Evolutionary conservation across 1,284 basidiomycete genomes (phyloP), one percentile per base, ranked within the genome.

Genomic region (Ustilago sp.): DNA sequence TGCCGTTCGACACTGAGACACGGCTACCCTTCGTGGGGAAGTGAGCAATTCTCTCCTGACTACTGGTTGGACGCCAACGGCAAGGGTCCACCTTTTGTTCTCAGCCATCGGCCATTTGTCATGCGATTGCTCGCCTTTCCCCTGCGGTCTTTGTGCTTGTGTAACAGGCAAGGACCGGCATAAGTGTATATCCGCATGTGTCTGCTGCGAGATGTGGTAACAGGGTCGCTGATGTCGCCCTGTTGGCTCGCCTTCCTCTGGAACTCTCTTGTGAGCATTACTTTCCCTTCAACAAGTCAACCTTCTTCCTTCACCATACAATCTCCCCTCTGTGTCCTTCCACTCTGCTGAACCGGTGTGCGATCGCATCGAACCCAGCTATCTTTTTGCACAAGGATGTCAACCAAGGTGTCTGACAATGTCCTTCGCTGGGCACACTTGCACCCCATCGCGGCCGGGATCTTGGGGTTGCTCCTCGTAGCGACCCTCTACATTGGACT

Each of bases 401-500:
- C 70, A 61, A 68, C 61, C 12, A 53, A 57, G n/a, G 34, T 68
- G 47, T 67, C 64, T 45, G 65, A 74, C 32, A 47, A 45, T 13
- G 45, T 68, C 50, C 54, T 68, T 19, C 57, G 58, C 17, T 68
- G 59, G 61, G 62, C 59, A 17, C 41, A 34, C 39, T 13, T 32
- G 36, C 63, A 77, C 23, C 74, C 74, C 13, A 59, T 68, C 17
- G 32, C 57, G 0, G 39, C 59, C 9, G 57, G 43, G 13, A 13
- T 66, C 11, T 19, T 77, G 8, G 35, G 53, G 2, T 34, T 70
- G 8, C 19, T 62, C 31, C 41, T 63, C 5, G 34, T 39, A 4
- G 23, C 31, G 3, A 35, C 64, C 4, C 39, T 67, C 36, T 77
- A 77, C 28, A 41, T 77, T 34, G 32, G 39, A 2, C 47, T 41